A percentile compares a stretch with the other conserved stretches of the same genome.
Evolutionary conservation across 441 rosid species (phyloP).

Genomic region (Adansonia grandidieri): DNA sequence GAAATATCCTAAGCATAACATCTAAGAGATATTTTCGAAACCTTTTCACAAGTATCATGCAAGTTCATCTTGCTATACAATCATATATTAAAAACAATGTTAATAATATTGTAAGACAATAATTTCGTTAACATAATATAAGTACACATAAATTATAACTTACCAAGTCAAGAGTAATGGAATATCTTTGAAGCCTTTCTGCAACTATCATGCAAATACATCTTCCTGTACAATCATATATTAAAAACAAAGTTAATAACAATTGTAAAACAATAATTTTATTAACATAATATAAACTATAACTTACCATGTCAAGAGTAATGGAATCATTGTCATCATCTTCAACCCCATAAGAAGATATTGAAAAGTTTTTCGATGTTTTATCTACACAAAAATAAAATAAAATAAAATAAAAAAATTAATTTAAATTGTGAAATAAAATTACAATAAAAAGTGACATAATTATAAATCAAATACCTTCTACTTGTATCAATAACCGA

Average conservation of each 20-base stretch:
- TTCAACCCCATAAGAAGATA: background rate
- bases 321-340: background rate
- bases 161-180: background rate
- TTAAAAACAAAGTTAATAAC: background rate
- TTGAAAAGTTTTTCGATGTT: background rate
- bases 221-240: background rate
- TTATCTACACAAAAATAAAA: background rate
- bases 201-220: background rate
- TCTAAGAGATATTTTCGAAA: too few relatives aligned
- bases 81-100: background rate
- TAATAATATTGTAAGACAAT: background rate
- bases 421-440: background rate
- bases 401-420: too few relatives aligned
- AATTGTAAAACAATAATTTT: background rate
- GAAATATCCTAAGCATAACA: too few relatives aligned
- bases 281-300: too few relatives aligned
- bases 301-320: background rate
- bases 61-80: background rate
- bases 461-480: too few relatives aligned
- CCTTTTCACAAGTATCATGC: background rate
- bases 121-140: too few relatives aligned
- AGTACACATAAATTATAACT: too few relatives aligned
- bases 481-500: background rate
- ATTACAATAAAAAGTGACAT: too few relatives aligned
- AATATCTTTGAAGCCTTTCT: too few relatives aligned